These are phyloP conservation scores for Dothiorella sarmentorum DNA, from an alignment of 2,329 filamentous ascomycete species.

Conservation along the genomic window DNA sequence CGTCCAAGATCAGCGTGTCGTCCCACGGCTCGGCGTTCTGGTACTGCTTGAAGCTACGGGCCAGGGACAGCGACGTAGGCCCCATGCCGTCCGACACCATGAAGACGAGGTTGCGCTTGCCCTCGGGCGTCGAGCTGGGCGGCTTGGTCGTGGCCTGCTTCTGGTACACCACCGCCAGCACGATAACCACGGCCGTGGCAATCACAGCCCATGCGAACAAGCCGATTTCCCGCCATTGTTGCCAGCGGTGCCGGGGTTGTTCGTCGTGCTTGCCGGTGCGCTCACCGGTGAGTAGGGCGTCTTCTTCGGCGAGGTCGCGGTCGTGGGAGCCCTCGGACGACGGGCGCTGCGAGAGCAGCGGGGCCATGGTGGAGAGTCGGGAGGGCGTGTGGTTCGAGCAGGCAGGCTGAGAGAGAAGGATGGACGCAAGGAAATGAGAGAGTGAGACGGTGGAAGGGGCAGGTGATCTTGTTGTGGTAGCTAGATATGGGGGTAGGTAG, in stretches of 20 bases:
- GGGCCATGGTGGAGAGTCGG: constrained; percentile 35
- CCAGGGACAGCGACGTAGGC: constrained; percentile 82
- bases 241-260: constrained; percentile 37
- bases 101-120: constrained; percentile 92
- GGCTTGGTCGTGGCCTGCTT: constrained; percentile 48
- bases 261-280: constrained; percentile 24
- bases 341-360: constrained; percentile 53
- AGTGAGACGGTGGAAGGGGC: not conserved
- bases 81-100: constrained; percentile 99
- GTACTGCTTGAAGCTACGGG: constrained; percentile 80
- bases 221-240: constrained; percentile 68
- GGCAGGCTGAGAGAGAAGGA: not conserved
- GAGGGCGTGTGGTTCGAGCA: not conserved
- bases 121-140: constrained; percentile 39
- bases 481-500: not conserved
- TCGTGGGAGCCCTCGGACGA: constrained; percentile 57
- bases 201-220: constrained; percentile 80
- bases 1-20: constrained; percentile 76
- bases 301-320: constrained; percentile 57
- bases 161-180: constrained; percentile 80
- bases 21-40: constrained; percentile 68
- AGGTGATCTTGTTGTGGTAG: too few species aligned
- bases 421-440: not conserved
- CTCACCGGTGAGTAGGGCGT: constrained; percentile 59
- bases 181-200: constrained; percentile 73